Evolutionary conservation across 208 protist genomes (phyloP).

Genomic region (Wallacemonas sp.): DNA sequence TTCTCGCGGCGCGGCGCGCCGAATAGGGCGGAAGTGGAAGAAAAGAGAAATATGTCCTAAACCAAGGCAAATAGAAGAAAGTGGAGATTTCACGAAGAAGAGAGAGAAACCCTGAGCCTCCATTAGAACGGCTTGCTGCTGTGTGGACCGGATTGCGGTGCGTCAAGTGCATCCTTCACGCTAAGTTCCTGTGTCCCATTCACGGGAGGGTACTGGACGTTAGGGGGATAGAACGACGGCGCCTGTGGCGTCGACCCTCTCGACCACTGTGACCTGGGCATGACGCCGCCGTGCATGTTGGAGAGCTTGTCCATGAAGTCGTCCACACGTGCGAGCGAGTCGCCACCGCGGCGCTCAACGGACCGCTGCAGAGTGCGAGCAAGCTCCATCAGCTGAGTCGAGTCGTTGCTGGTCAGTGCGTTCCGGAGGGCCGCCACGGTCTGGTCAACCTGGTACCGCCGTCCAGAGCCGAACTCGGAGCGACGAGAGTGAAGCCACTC

Average conservation of each 20-base stretch:
- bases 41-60: conserved; percentile 13
- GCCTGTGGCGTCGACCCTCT: neutral
- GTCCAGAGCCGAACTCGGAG: conserved; percentile 65
- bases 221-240: conserved; percentile 6
- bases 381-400: conserved; percentile 30
- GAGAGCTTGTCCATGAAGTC: conserved; percentile 54
- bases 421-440: conserved; percentile 35
- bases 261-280: neutral
- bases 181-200: conserved; percentile 10
- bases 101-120: neutral
- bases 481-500: conserved; percentile 44
- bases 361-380: conserved; percentile 45
- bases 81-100: neutral
- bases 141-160: neutral
- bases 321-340: conserved; percentile 49
- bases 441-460: conserved; percentile 36
- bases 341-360: conserved; percentile 21
- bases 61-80: neutral
- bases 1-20: neutral
- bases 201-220: neutral
- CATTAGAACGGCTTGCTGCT: conserved; percentile 5
- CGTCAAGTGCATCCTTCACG: neutral
- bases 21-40: conserved; percentile 12
- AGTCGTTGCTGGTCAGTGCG: conserved; percentile 38
- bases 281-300: neutral